These are phyloP conservation scores for Neurospora sp. DNA, from an alignment of 495 filamentous ascomycete genomes.

Conservation along the genomic window DNA sequence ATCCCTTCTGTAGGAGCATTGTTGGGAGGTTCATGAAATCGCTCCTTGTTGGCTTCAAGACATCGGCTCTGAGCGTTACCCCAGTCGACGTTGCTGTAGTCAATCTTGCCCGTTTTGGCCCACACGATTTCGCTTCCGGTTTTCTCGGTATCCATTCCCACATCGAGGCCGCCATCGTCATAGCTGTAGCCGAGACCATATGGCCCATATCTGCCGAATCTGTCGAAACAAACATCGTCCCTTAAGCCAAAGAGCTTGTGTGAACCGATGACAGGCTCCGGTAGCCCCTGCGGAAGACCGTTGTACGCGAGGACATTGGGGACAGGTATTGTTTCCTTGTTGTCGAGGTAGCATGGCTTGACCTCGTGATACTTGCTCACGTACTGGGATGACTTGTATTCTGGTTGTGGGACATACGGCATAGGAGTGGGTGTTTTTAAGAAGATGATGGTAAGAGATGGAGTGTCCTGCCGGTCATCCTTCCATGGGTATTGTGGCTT, in stretches of 20 bases:
- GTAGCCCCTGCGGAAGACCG: constrained; percentile 68
- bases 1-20: background rate
- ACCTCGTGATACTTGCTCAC: constrained; percentile 49
- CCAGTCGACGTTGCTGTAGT: constrained; percentile 68
- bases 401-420: constrained; percentile 57
- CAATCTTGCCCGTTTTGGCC: constrained; percentile 55
- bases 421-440: constrained; percentile 41
- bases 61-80: constrained; percentile 65
- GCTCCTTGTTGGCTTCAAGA: constrained; percentile 52
- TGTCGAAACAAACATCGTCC: constrained; percentile 86
- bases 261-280: constrained; percentile 71
- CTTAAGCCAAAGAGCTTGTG: constrained; percentile 66
- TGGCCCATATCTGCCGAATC: constrained; percentile 79
- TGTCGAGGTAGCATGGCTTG: constrained; percentile 66
- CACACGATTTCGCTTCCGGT: constrained; percentile 64
- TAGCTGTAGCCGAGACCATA: constrained; percentile 80
- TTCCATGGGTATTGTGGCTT: constrained; percentile 62
- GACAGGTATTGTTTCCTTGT: constrained; percentile 45
- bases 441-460: constrained; percentile 21
- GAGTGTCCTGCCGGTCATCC: constrained; percentile 20
- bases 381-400: constrained; percentile 53
- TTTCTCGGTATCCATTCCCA: constrained; percentile 66
- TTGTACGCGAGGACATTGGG: constrained; percentile 59
- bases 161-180: constrained; percentile 63
- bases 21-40: constrained; percentile 37